Evolutionary conservation across 2,329 filamentous ascomycete species (phyloP), one percentile per base, ranked within the genome.

Genomic region (Paecilomyces fulvus): DNA sequence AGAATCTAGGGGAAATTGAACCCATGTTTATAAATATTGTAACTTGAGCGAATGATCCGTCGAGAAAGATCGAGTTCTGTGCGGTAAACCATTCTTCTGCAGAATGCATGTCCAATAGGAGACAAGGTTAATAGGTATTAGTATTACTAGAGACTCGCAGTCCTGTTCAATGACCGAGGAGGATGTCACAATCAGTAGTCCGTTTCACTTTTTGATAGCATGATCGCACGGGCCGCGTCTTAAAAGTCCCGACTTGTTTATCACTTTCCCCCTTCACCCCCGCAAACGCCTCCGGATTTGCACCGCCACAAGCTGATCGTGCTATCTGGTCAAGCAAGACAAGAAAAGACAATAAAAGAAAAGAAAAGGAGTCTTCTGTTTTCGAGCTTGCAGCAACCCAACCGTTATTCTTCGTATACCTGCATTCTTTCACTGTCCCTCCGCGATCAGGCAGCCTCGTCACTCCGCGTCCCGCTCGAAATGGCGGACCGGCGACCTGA

Each of bases 401-500:
- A 11, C 25, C 12, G 43, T 20, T 20, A 6, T 14, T 49, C 21
- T 43, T 28, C 37, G 5, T 31, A 21, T 14, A 4, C 30, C 20
- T 48, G 9, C 12, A 48, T 30, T 9, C 23, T n/a, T 30, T 30
- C 31, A 20, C 31, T 21, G 3, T 8, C 21, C 33, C 17, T 21
- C 37, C n/a, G 21, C 28, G 31, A 20, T 30, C 48, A 48, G 53
- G 53, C 25, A 50, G 53, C n/a, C 14, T 49, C 53, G 53, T 43
- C 43, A 56, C 51, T 55, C 52, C 49, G 25, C 11, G 9, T 52
- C 51, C 50, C 56, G 50, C 46, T 59, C 52, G 49, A 63, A 58
- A 75, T 75, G 73, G 62, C 72, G 25, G 73, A 73, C 55, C 64
- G 59, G 25, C 65, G 66, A 53, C 61, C 64, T 52, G 59, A 59